These are phyloP conservation scores for Cinchona pubescens DNA, from an alignment of 257 asterid species.

Conservation along the genomic window DNA sequence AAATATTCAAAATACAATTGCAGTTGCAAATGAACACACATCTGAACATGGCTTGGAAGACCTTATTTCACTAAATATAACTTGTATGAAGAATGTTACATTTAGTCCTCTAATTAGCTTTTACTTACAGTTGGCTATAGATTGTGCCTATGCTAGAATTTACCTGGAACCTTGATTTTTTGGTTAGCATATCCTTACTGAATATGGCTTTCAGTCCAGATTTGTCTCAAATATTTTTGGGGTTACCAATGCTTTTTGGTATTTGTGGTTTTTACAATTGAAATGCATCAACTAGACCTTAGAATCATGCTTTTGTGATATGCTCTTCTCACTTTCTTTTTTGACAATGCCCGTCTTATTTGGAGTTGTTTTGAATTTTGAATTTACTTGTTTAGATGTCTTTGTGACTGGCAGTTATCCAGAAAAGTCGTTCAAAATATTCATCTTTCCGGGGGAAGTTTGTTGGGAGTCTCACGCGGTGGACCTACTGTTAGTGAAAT, in stretches of 20 bases:
- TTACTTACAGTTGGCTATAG: too few relatives aligned
- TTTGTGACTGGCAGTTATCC: constrained; percentile 52
- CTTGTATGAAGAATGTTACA: neutral
- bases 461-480: constrained; percentile 97
- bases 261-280: too few relatives aligned
- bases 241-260: constrained; percentile 1
- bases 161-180: neutral
- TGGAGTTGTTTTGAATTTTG: neutral
- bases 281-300: neutral
- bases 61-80: neutral
- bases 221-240: neutral
- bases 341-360: neutral
- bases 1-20: too few relatives aligned
- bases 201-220: neutral
- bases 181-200: neutral
- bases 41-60: neutral
- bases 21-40: neutral
- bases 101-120: neutral
- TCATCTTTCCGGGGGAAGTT: constrained; percentile 97
- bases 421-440: constrained; percentile 86
- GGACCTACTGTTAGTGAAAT: constrained; percentile 79
- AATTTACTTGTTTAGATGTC: neutral
- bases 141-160: neutral
- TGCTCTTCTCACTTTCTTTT: neutral
- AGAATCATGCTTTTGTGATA: neutral